phyloP scores from a whole-genome alignment of 257 asterid species.

The Solanum dulcamara region DNA sequence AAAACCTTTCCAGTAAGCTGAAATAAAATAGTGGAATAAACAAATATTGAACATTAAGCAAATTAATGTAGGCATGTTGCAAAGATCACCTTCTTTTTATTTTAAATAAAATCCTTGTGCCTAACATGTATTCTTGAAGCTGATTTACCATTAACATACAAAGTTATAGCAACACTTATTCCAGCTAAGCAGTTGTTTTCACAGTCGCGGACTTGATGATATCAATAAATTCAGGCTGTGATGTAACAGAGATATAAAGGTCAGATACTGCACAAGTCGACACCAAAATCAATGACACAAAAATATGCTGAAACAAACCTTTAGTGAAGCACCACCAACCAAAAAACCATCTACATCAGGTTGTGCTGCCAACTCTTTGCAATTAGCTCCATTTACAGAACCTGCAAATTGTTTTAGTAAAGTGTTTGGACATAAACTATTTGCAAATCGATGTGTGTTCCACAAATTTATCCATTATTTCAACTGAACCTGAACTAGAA shows the following conservation, averaged over 20 bases:
- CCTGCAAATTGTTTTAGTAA: constrained; percentile 5
- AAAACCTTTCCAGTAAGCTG: not conserved
- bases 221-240: constrained; percentile 28
- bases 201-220: constrained; percentile 20
- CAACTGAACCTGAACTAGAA: not conserved
- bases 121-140: not conserved
- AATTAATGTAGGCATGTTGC: not conserved
- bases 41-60: not conserved
- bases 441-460: not conserved
- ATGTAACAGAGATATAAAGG: not conserved
- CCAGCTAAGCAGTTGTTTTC: constrained; percentile 10
- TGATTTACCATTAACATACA: not conserved
- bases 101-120: not conserved
- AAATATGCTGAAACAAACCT: constrained; percentile 5
- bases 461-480: not conserved
- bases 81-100: not conserved
- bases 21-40: not conserved
- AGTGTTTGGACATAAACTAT: not conserved
- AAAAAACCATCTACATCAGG: constrained; percentile 30
- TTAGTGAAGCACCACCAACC: constrained; percentile 31
- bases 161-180: not conserved
- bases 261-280: not conserved
- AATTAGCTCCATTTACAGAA: constrained; percentile 30
- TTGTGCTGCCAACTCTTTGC: constrained; percentile 27
- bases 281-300: not conserved